Conservation (phyloP, 2,329 filamentous ascomycete genomes). For the Pseudogymnoascus sp. region DNA sequence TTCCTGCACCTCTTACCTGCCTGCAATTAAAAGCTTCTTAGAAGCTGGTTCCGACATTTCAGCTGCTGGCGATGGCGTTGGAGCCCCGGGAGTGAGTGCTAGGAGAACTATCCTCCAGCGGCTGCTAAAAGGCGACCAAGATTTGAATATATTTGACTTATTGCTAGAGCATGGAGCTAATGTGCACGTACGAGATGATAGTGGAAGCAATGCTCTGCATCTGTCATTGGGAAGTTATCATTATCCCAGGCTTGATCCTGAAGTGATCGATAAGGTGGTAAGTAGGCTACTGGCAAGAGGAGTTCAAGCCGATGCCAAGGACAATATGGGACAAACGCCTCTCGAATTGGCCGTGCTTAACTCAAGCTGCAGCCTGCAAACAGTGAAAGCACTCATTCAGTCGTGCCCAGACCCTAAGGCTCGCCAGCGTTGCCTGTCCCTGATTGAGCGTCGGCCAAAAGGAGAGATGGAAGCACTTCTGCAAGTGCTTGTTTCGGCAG, state of each 20-base stretch:
- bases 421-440: background rate
- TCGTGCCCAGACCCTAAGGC: background rate
- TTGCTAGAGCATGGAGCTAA: conserved; percentile 14
- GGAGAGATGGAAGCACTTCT: background rate
- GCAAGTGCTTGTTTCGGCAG: conserved; percentile 8
- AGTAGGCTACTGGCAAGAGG: conserved; percentile 3
- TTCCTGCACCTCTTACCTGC: conserved; percentile 1
- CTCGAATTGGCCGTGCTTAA: conserved; percentile 8
- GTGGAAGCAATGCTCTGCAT: conserved; percentile 7
- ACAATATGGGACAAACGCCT: conserved; percentile 13
- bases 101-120: conserved; percentile 11
- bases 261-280: background rate
- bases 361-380: background rate
- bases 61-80: background rate
- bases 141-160: conserved; percentile 8
- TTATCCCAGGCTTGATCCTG: conserved; percentile 11
- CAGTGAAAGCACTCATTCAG: background rate
- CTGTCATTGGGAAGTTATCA: background rate
- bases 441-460: conserved; percentile 3
- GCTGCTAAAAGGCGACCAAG: conserved; percentile 3
- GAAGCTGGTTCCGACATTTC: conserved; percentile 14
- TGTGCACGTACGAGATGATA: conserved; percentile 9
- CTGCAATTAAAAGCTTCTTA: conserved; percentile 1
- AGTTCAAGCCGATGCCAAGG: conserved; percentile 7
- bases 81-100: background rate